Evolutionary conservation across 108 stramenopile species (phyloP).

Genomic region (Pseudonitzschia pungens): DNA sequence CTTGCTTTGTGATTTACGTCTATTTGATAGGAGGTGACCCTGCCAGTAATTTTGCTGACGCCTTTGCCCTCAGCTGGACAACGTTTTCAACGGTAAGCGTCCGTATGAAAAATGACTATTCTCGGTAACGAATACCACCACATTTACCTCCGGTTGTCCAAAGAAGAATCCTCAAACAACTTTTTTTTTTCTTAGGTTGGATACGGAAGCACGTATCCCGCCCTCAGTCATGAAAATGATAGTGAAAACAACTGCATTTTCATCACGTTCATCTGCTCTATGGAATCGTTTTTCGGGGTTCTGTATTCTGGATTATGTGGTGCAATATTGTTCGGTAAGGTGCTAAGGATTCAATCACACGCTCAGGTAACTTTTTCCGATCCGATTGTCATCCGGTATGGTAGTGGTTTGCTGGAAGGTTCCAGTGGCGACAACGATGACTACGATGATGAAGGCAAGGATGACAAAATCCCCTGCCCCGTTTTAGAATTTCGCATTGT

Average conservation of each 20-base stretch:
- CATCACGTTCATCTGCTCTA: conserved; percentile 60
- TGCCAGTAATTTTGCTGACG: conserved; percentile 47
- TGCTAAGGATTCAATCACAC: conserved; percentile 61
- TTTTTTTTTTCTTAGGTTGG: conserved; percentile 36
- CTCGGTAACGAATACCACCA: background rate
- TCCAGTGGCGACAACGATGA: conserved; percentile 17
- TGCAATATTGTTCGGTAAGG: conserved; percentile 81
- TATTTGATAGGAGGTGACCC: conserved; percentile 21
- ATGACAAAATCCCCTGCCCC: conserved; percentile 64
- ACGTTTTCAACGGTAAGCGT: conserved; percentile 54
- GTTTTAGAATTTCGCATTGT: conserved; percentile 74
- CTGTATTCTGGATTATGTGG: conserved; percentile 75
- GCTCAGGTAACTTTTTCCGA: conserved; percentile 77
- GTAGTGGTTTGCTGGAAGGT: conserved; percentile 47
- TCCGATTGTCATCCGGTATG: conserved; percentile 75
- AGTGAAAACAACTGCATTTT: conserved; percentile 48
- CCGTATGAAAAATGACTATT: background rate
- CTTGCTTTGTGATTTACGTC: background rate
- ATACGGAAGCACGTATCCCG: conserved; percentile 68
- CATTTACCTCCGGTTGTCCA: background rate
- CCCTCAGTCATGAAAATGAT: conserved; percentile 49
- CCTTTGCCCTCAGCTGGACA: conserved; percentile 75
- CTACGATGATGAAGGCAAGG: conserved; percentile 28
- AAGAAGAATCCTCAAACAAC: background rate
- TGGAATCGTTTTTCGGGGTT: conserved; percentile 72